phyloP scores from a whole-genome alignment of 495 filamentous ascomycete genomes.

The Glarea lozoyensis region DNA sequence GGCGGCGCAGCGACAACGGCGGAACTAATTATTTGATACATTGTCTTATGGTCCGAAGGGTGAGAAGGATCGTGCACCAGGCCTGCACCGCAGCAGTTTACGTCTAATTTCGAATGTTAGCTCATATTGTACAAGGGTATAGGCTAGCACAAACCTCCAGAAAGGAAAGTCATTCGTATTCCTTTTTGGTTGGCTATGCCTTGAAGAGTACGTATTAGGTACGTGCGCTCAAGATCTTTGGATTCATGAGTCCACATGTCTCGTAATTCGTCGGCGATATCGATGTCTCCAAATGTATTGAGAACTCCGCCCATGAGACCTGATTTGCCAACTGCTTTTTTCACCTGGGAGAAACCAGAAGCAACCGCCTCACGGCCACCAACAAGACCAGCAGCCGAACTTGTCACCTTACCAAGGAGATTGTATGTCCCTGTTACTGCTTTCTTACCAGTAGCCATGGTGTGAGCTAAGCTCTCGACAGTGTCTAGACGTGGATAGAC shows the following conservation, averaged over 20 bases:
- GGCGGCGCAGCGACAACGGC: slow-evolving; percentile 86
- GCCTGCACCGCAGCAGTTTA: slow-evolving; percentile 86
- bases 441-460: slow-evolving; percentile 91
- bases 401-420: slow-evolving; percentile 84
- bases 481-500: slow-evolving; percentile 88
- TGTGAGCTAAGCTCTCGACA: slow-evolving; percentile 80
- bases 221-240: slow-evolving; percentile 95
- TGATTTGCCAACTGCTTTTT: slow-evolving; percentile 89
- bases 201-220: slow-evolving; percentile 90
- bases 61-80: slow-evolving; percentile 89
- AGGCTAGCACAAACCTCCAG: slow-evolving; percentile 48
- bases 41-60: slow-evolving; percentile 92
- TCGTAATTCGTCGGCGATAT: slow-evolving; percentile 84
- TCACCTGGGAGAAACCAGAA: slow-evolving; percentile 86
- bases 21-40: slow-evolving; percentile 95
- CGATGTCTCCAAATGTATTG: slow-evolving; percentile 95
- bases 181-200: slow-evolving; percentile 89
- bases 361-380: slow-evolving; percentile 87
- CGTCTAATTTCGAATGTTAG: slow-evolving; percentile 37
- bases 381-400: slow-evolving; percentile 87
- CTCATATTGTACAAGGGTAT: slow-evolving; percentile 4
- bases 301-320: slow-evolving; percentile 91
- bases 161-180: slow-evolving; percentile 91
- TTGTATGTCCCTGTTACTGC: slow-evolving; percentile 94
- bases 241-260: slow-evolving; percentile 98